Evolutionary conservation across 1,139 yeast genomes (phyloP).

Genomic region (Scheffersomyces stambukii): DNA sequence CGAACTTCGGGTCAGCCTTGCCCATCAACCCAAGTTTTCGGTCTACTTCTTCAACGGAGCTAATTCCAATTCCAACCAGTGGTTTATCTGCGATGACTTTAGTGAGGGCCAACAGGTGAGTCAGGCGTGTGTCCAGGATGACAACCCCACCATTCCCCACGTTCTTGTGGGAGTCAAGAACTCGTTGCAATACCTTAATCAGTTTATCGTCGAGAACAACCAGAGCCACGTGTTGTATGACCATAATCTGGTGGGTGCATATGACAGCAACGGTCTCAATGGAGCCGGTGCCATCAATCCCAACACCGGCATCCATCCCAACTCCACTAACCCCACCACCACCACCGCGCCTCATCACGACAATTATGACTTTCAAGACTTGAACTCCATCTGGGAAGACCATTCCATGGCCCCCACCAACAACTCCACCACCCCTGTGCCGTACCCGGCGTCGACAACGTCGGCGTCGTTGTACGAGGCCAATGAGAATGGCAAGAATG

Average conservation of each 20-base stretch:
- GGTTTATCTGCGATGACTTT: slow-evolving; percentile 82
- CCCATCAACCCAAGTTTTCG: slow-evolving; percentile 69
- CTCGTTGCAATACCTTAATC: slow-evolving; percentile 50
- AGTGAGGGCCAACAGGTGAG: slow-evolving; percentile 79
- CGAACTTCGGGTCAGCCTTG: slow-evolving; percentile 49
- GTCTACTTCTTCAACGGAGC: slow-evolving; percentile 60
- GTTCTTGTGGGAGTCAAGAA: slow-evolving; percentile 50
- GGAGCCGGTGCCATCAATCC: slow-evolving; percentile 12
- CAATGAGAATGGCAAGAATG: background rate
- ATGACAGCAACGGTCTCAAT: slow-evolving; percentile 7
- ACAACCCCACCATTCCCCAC: slow-evolving; percentile 41
- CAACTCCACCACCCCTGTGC: background rate
- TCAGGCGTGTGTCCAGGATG: slow-evolving; percentile 48
- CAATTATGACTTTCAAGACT: slow-evolving; percentile 18
- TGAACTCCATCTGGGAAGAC: slow-evolving; percentile 10
- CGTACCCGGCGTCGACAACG: background rate
- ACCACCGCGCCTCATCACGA: background rate
- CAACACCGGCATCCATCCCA: slow-evolving; percentile 4
- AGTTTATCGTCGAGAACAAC: slow-evolving; percentile 47
- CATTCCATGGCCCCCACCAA: slow-evolving; percentile 1
- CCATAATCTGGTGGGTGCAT: too few relatives aligned
- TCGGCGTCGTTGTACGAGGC: background rate
- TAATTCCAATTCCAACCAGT: slow-evolving; percentile 55
- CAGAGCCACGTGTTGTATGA: too few relatives aligned
- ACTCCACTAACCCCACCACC: slow-evolving; percentile 1